These are phyloP conservation scores for Kodamaea plutei DNA, from an alignment of 1,139 yeast genomes.

Conservation along the genomic window DNA sequence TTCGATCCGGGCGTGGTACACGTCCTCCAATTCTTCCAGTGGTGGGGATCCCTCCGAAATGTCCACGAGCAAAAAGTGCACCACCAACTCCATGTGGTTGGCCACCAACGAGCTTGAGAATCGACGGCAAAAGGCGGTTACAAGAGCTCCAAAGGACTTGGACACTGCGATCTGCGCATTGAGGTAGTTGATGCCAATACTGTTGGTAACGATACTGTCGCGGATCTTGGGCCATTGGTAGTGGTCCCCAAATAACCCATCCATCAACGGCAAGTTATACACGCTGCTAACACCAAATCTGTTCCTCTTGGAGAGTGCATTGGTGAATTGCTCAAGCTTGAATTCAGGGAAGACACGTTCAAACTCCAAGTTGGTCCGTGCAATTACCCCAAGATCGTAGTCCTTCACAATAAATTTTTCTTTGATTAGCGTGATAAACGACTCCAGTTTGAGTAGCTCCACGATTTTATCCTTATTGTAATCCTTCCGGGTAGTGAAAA, in stretches of 20 bases:
- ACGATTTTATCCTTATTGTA: constrained; percentile 40
- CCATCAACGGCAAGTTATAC: constrained; percentile 64
- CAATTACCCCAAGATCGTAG: constrained; percentile 13
- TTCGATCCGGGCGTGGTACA: constrained; percentile 63
- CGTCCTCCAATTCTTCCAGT: constrained; percentile 43
- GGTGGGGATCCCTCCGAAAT: constrained; percentile 48
- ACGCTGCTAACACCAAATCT: constrained; percentile 51
- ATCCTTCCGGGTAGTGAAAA: constrained; percentile 55
- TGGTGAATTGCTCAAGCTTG: constrained; percentile 50
- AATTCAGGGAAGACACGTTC: constrained; percentile 44
- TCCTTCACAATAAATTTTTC: constrained; percentile 27
- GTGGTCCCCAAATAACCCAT: constrained; percentile 47
- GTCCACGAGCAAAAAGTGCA: constrained; percentile 49
- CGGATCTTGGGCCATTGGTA: constrained; percentile 49
- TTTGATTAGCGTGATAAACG: constrained; percentile 30
- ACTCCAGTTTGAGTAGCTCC: constrained; percentile 35
- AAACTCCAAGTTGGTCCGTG: constrained; percentile 49
- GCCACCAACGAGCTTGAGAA: constrained; percentile 30
- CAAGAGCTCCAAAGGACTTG: constrained; percentile 72
- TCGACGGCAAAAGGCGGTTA: constrained; percentile 58
- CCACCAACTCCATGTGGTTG: constrained; percentile 41
- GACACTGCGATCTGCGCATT: constrained; percentile 67
- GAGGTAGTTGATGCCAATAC: constrained; percentile 60
- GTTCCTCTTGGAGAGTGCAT: constrained; percentile 45
- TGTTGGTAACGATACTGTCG: constrained; percentile 53